Evolutionary conservation across 352 stramenopile genomes (phyloP).

Genomic region (Phytophthora podocarpi): DNA sequence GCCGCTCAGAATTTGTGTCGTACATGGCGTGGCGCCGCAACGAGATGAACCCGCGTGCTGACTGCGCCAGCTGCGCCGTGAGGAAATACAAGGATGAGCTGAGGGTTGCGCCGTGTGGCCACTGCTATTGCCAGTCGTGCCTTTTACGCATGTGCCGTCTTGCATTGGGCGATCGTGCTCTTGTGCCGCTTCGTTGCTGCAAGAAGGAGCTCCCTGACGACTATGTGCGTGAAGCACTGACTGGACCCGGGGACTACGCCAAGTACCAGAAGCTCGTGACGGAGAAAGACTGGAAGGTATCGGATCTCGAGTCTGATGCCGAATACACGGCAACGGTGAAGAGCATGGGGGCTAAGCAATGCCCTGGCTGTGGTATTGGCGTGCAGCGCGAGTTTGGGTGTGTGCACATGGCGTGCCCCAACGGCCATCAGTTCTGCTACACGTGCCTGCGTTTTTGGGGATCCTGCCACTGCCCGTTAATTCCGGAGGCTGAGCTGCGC

Average conservation of each 20-base stretch:
- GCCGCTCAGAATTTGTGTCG: slow-evolving; percentile 11
- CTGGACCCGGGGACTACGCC: slow-evolving; percentile 29
- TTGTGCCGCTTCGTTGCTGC: slow-evolving; percentile 76
- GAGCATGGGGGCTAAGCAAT: slow-evolving; percentile 65
- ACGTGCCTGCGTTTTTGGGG: slow-evolving; percentile 62
- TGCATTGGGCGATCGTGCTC: slow-evolving; percentile 56
- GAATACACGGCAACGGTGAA: slow-evolving; percentile 61
- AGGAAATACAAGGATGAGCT: slow-evolving; percentile 26
- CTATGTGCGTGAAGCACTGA: slow-evolving; percentile 53
- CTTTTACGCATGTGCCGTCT: slow-evolving; percentile 65
- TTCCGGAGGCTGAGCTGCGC: slow-evolving; percentile 57
- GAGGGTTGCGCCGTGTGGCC: slow-evolving; percentile 54
- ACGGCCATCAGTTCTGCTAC: slow-evolving; percentile 81
- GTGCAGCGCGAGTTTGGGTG: slow-evolving; percentile 78
- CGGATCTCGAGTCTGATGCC: slow-evolving; percentile 60
- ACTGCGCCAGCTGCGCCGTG: slow-evolving; percentile 53
- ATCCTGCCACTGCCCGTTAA: slow-evolving; percentile 59
- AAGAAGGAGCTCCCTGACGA: slow-evolving; percentile 71
- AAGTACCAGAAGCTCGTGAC: slow-evolving; percentile 52
- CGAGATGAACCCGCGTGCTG: background rate
- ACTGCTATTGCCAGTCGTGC: slow-evolving; percentile 63
- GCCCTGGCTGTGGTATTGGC: slow-evolving; percentile 73
- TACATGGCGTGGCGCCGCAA: slow-evolving; percentile 27
- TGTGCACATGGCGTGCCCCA: slow-evolving; percentile 77
- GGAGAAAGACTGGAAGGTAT: slow-evolving; percentile 65